Evolutionary conservation across 257 asterid species (phyloP), one percentile per base, ranked within the genome.

Genomic region (Solanum virginianum): DNA sequence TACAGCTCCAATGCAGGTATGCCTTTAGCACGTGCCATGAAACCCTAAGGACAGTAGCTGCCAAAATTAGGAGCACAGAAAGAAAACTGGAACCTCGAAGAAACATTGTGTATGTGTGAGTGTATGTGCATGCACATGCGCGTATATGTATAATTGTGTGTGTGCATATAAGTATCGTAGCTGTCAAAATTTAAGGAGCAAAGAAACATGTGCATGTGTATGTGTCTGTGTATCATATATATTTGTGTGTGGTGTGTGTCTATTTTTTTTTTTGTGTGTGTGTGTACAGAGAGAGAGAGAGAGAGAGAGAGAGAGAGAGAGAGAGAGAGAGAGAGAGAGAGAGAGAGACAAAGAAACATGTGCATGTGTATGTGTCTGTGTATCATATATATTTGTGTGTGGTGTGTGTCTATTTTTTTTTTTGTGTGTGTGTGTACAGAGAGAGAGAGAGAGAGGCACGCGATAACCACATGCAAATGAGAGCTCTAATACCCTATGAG

Each of bases 1-100:
- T 97, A 97, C 86, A 97, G 87, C 91, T 97, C 99, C 88, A 94
- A 87, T 70, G 98, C 98, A 32, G 99, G 98, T 86, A 97, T 97
- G 87, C 99, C 99, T 91, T 95, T 97, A 84, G 99, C 99, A 82
- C 99, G 99, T 71, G 96, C 93, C 99, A 97, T 94, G 92, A 97
- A 97, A 88, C 99, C 99, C 99, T 97, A 83, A 45, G 83, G 86
- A 80, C 47, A 85, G 88, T 85, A 39, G 82, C 47, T 77, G 65
- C 63, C 82, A 77, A 77, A 26, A 7, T 26, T 77, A 77, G 65
- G 47, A 77, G 47, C 26, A 2, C 29, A 77, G 26, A 51, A 77
- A 53, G 47, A 77, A 75, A 77, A 24, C 45, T 49, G 82, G 26
- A 77, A 77, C 51, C 82, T 77, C 41, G 45, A 77, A 51, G 26